Evolutionary conservation across 352 stramenopile species (phyloP), one percentile per base, ranked within the genome.

Genomic region (Phytophthora sp.): DNA sequence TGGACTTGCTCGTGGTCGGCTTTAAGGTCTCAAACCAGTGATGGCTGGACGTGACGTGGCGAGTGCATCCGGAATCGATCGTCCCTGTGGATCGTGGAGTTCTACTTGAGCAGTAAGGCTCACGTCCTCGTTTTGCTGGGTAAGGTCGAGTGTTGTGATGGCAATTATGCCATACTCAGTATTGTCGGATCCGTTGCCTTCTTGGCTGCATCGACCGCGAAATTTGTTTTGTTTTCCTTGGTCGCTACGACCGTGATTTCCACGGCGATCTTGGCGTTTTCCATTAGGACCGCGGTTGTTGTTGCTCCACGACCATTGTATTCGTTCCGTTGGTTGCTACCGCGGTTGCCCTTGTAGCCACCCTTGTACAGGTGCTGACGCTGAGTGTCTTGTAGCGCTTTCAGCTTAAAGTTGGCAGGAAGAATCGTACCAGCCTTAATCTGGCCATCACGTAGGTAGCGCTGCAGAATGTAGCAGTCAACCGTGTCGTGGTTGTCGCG

Each of bases 401-500:
- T 57, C 12, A 71, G 16, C 30, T 51, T 46, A 27, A 71, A 65
- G 16, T 60, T 56, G 36, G 47, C 54, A 2, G 54, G 35, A 15
- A 51, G n/a, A n/a, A n/a, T n/a, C n/a, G n/a, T n/a, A n/a, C n/a
- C n/a, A n/a, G n/a, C n/a, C n/a, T n/a, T n/a, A n/a, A n/a, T n/a
- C n/a, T n/a, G n/a, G n/a, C n/a, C n/a, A n/a, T n/a, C n/a, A n/a
- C n/a, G n/a, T n/a, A n/a, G n/a, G n/a, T n/a, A n/a, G n/a, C n/a
- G n/a, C n/a, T n/a, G n/a, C n/a, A n/a, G n/a, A n/a, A n/a, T 66
- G 27, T 57, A 57, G 8, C 62, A 64, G 44, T 70, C 62, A 21
- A 47, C 23, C 6, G 44, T 63, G 26, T 51, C 51, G 18, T 63
- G 61, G 27, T 63, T 69, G 33, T n/a, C n/a, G n/a, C n/a, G n/a